Conservation (phyloP, 2,329 filamentous ascomycete genomes). For the Alternaria triticina region DNA sequence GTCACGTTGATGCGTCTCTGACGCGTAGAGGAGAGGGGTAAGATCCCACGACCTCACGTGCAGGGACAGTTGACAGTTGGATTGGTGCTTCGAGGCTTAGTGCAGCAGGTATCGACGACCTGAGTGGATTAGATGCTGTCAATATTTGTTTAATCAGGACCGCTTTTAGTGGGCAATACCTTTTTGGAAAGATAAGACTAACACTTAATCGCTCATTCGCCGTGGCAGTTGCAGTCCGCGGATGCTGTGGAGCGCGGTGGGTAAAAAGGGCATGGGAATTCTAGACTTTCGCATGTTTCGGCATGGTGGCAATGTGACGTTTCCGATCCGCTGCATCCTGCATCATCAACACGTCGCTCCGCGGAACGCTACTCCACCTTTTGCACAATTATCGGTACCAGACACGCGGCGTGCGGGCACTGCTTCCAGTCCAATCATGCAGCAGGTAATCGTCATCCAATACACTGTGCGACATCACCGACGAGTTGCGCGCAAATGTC, state of each 20-base stretch:
- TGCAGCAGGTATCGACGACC: not conserved
- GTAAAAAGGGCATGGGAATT: not conserved
- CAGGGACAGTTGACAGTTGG: not conserved
- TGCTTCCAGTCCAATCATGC: not conserved
- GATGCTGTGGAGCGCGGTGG: not conserved
- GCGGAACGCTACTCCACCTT: not conserved
- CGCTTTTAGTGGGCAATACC: not conserved
- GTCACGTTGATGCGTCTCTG: slow-evolving; percentile 30
- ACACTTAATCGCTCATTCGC: not conserved
- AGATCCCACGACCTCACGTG: slow-evolving; percentile 6
- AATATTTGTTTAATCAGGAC: not conserved
- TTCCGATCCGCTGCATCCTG: not conserved
- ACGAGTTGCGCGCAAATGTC: not conserved
- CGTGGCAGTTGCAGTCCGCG: not conserved
- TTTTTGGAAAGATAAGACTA: not conserved
- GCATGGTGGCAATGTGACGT: slow-evolving; percentile 14
- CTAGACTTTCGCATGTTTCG: slow-evolving; percentile 3
- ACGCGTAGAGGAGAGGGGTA: slow-evolving; percentile 14
- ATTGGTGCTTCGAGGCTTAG: not conserved
- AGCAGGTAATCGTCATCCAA: not conserved
- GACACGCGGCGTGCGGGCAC: not conserved
- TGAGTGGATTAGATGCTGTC: not conserved
- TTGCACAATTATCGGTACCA: not conserved
- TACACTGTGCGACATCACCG: not conserved
- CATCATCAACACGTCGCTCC: not conserved